Evolutionary conservation across 1,139 yeast species (phyloP).

Genomic region (Yamadazyma mexicana): DNA sequence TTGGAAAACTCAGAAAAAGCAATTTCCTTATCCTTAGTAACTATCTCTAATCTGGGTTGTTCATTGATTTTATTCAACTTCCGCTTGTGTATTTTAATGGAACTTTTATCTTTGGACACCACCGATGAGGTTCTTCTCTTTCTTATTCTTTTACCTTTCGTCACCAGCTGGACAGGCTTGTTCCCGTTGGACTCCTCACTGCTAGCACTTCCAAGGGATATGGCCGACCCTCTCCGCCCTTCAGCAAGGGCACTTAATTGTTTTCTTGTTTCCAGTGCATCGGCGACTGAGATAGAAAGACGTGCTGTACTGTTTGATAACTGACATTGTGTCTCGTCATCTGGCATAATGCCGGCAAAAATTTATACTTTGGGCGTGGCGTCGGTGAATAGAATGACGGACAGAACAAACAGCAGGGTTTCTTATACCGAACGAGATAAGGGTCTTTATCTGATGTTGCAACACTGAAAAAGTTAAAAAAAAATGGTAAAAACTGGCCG

Average conservation of each 20-base stretch:
- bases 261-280: constrained; percentile 1
- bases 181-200: constrained; percentile 4
- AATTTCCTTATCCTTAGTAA: constrained; percentile 10
- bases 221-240: constrained; percentile 25
- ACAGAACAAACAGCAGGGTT: no score
- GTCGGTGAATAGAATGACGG: no score
- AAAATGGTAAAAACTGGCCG: neutral
- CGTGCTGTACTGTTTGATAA: constrained; percentile 7
- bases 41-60: neutral
- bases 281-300: constrained; percentile 8
- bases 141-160: constrained; percentile 14
- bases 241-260: neutral
- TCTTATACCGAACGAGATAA: no score
- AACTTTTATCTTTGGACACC: constrained; percentile 16
- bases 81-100: constrained; percentile 30
- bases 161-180: neutral
- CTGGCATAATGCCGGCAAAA: neutral
- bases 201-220: constrained; percentile 19
- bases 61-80: constrained; percentile 31
- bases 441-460: neutral
- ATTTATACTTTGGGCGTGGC: neutral
- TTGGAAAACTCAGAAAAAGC: constrained; percentile 51
- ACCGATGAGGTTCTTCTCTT: constrained; percentile 48
- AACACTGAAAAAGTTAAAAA: neutral
- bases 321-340: constrained; percentile 4